These are phyloP conservation scores for Arachnomyces sp. DNA, from an alignment of 2,329 filamentous ascomycete species.

Conservation along the genomic window DNA sequence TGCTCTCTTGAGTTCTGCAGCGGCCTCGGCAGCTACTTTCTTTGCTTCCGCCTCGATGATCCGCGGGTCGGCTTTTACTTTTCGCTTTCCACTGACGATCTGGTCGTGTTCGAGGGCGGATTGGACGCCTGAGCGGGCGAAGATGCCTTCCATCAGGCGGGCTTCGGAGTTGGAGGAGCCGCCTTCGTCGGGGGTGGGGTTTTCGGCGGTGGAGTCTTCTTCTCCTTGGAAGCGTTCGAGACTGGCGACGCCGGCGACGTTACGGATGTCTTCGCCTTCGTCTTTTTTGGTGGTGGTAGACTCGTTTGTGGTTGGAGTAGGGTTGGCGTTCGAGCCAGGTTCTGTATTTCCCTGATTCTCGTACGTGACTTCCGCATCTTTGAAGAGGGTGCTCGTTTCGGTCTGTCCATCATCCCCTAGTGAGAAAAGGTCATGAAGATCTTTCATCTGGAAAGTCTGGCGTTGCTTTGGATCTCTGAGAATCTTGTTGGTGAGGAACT, in stretches of 20 bases:
- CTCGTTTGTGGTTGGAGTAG: constrained; percentile 15
- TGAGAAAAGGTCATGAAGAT: constrained; percentile 86
- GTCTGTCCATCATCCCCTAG: constrained; percentile 63
- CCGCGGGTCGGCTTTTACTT: constrained; percentile 62
- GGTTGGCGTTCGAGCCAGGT: constrained; percentile 14
- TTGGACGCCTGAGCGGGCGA: constrained; percentile 75
- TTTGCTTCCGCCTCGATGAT: constrained; percentile 78
- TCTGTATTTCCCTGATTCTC: background rate
- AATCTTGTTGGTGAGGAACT: constrained; percentile 94
- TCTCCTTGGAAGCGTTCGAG: constrained; percentile 56
- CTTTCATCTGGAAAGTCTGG: constrained; percentile 79
- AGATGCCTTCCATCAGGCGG: constrained; percentile 80
- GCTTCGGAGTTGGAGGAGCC: constrained; percentile 47
- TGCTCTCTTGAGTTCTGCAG: constrained; percentile 63
- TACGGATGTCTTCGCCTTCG: constrained; percentile 40
- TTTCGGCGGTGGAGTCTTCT: constrained; percentile 30
- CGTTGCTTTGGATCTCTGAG: constrained; percentile 88
- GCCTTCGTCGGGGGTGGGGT: constrained; percentile 17
- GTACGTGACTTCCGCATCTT: constrained; percentile 68
- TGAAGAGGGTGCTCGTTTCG: constrained; percentile 78
- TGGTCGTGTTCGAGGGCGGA: constrained; percentile 90
- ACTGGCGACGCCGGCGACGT: constrained; percentile 53
- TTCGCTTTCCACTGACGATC: constrained; percentile 70
- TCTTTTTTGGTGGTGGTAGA: constrained; percentile 14
- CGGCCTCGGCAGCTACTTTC: constrained; percentile 67